Evolutionary conservation across 108 stramenopile species (phyloP), one percentile per base, ranked within the genome.

Genomic region (Nitzschia sp.): DNA sequence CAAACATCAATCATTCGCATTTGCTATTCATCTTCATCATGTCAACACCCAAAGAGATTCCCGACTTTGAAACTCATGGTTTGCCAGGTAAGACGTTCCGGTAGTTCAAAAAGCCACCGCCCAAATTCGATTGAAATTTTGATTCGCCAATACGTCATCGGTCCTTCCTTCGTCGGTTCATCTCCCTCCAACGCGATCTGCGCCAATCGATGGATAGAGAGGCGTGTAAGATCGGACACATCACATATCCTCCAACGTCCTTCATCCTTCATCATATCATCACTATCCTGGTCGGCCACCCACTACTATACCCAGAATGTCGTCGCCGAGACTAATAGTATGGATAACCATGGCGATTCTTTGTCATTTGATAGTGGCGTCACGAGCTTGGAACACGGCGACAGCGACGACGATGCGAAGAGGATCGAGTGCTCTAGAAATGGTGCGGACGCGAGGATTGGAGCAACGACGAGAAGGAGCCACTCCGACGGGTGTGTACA

Each of bases 401-500:
- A 47, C 19, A 21, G 1, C 21, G 46, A 47, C 2, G 46, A n/a
- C 46, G 1, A 2, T 47, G 2, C 46, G 46, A 47, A 21, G 21
- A 21, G 46, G n/a, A n/a, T 21, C 21, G 46, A 1, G n/a, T n/a
- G n/a, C n/a, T n/a, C 5, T 65, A 27, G 29, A 65, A 31, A 65
- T 51, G 64, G 83, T 75, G 19, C 78, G 80, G 49, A 84, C 73
- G 49, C 71, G 84, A 27, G 89, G 89, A 21, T 56, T 90, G 51
- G 89, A 90, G 73, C 42, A 53, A 23, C 59, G 72, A 9, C 58
- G 59, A 47, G 89, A 90, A 61, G 78, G 86, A n/a, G 82, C 89
- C 6, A 90, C 89, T 11, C 89, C 89, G 18, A 68, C 74, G 36
- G 79, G 88, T 90, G 57, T 47, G 86, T 76, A n/a, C n/a, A n/a